Evolutionary conservation across 495 filamentous ascomycete species (phyloP), one percentile per base, ranked within the genome.

Genomic region (Penicillium goetzii): DNA sequence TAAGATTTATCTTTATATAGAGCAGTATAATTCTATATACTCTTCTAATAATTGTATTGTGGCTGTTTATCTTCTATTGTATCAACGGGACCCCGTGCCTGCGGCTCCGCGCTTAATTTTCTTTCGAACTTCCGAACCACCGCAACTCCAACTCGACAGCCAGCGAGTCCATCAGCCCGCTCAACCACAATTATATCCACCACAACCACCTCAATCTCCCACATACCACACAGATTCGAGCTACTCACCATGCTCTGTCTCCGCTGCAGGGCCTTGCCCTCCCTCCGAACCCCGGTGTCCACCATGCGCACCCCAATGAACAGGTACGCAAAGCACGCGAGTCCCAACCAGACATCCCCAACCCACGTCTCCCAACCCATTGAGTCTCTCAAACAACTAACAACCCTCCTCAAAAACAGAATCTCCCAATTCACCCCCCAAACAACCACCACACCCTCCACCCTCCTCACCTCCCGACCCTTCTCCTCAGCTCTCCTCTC

Each of bases 21-120:
- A 19, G 1, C 19, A 10, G 5, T 34, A 15, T 19, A 3, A 23
- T 17, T 40, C 17, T 40, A 8, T 23, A 17, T 12, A 9, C 12
- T 15, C 28, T 17, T 23, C 5, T 1, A 9, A 4, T n/a, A 26
- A 41, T 19, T n/a, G 19, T 2, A 33, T 33, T 47, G 41, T 34
- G 8, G 28, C 4, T 19, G 56, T 19, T 26, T 7, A 25, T 11
- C 12, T 33, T 19, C 38, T 9, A 38, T 33, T 10, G n/a, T 62
- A 41, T 36, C 40, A 62, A 59, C 61, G 64, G 63, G 74, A 73
- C 71, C 71, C 74, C 72, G 76, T 74, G 74, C 72, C 73, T 72
- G 70, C 67, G 68, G 67, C 66, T 74, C 70, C 72, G 70, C 70
- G 73, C 71, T 75, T 72, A 78, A 74, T 77, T 77, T 77, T 77